These are phyloP conservation scores for Ceratobasidium theobromae DNA, from an alignment of 1,284 basidiomycete species.

Conservation along the genomic window DNA sequence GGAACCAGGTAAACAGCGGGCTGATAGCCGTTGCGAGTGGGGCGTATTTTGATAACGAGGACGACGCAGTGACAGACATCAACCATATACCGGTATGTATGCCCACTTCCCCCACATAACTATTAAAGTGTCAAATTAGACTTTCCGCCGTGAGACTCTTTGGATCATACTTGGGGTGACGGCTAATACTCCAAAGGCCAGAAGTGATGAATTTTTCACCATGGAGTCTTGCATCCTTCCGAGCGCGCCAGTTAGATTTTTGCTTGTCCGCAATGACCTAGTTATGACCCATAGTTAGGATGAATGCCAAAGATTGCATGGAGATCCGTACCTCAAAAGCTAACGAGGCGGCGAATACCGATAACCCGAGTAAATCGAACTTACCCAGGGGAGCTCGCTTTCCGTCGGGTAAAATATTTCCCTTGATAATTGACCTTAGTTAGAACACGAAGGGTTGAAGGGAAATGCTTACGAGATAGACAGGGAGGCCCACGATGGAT, in stretches of 20 bases:
- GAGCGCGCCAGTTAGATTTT: constrained; percentile 66
- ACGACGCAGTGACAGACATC: constrained; percentile 53
- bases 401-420: constrained; percentile 61
- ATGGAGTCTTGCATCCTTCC: constrained; percentile 67
- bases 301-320: not conserved
- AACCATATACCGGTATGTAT: constrained; percentile 73
- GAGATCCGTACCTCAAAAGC: constrained; percentile 6
- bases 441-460: not conserved
- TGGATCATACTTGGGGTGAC: constrained; percentile 70
- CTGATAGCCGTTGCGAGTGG: constrained; percentile 57
- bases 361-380: constrained; percentile 60
- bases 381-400: constrained; percentile 59
- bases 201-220: constrained; percentile 71
- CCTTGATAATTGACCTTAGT: constrained; percentile 40
- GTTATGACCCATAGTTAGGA: constrained; percentile 48
- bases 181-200: constrained; percentile 69
- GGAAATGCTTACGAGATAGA: constrained; percentile 11
- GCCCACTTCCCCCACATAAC: constrained; percentile 76
- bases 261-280: constrained; percentile 67
- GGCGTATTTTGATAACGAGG: constrained; percentile 51
- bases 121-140: constrained; percentile 40
- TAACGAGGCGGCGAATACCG: constrained; percentile 56
- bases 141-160: not conserved
- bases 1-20: constrained; percentile 66
- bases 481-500: constrained; percentile 27